Evolutionary conservation across 2,329 filamentous ascomycete species (phyloP), one percentile per base, ranked within the genome.

Genomic region (Cylindrodendrum hubeiense): DNA sequence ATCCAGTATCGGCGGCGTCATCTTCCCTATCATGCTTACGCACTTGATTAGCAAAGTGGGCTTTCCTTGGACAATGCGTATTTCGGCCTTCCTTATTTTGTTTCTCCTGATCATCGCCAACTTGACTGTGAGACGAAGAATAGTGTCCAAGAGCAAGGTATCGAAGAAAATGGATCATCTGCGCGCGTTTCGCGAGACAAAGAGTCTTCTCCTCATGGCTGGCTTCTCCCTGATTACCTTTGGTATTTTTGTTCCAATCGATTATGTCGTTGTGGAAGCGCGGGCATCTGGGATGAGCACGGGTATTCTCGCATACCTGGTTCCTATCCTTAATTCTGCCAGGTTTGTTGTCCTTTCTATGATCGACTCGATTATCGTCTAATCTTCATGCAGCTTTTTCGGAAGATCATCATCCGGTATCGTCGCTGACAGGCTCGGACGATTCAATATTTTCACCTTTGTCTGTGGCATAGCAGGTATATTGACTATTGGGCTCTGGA

Each of bases 391-490:
- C 8, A 74, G 76, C 56, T 70, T 83, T 3, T 78, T 82, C 43
- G 81, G 80, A 1, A 78, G 80, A 15, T 46, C 81, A 2, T 57
- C 74, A 9, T 72, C 79, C 0, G 79, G 79, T 4, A 51, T 79
- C 30, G 46, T 78, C 10, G 77, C 77, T 4, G 82, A 83, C 70
- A 70, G 57, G 44, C 56, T 80, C 7, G 81, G 81, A 12, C 74
- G 75, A 7, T 83, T 78, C 74, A 83, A 83, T 66, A 73, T 79
- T 28, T 81, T 83, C 51, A 80, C 86, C 22, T 70, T 84, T 10
- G 82, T 86, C 52, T 83, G 82, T 34, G 78, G 78, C 30, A 65
- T 84, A 26, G 80, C 85, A 3, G 74, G 66, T 5, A 39, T 82
- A 13, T 71, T 77, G 66, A 76, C 78, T 10, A 73, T 84, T 6